These are phyloP conservation scores for Nemania serpens DNA, from an alignment of 2,329 filamentous ascomycete species.

Conservation along the genomic window DNA sequence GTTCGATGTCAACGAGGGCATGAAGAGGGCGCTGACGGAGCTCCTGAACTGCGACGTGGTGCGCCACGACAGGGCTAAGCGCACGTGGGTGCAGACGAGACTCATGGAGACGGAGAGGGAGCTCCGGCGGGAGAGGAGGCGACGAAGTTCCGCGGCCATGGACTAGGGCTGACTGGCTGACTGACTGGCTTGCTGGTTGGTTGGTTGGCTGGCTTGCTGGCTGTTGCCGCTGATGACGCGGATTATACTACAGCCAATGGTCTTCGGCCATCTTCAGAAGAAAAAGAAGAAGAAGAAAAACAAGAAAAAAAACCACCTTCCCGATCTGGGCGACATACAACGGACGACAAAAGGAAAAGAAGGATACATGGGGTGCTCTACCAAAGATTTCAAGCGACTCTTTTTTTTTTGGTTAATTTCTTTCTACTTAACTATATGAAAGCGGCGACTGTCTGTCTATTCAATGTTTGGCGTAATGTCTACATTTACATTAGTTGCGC, in stretches of 20 bases:
- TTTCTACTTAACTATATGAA: no score
- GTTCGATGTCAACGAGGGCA: constrained; percentile 62
- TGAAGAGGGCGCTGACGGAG: constrained; percentile 65
- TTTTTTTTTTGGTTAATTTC: neutral
- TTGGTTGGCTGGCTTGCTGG: no score
- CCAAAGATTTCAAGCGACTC: neutral
- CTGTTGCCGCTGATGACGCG: neutral
- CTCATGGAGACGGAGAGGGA: constrained; percentile 66
- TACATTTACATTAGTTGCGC: no score
- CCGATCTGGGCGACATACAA: neutral
- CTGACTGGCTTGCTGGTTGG: no score
- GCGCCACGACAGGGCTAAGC: constrained; percentile 55
- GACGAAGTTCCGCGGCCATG: constrained; percentile 47
- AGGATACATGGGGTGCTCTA: neutral
- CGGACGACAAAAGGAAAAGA: neutral
- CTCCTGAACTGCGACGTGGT: constrained; percentile 64
- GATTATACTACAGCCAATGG: neutral
- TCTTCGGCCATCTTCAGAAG: neutral
- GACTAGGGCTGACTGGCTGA: constrained; percentile 27
- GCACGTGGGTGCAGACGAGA: constrained; percentile 62
- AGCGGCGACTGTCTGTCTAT: no score
- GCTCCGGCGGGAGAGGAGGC: constrained; percentile 56
- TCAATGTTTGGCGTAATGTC: no score
- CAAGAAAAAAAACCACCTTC: neutral
- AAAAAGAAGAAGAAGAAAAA: neutral